Base-by-base conservation (phyloP, 768 basidiomycete genomes). In the Suillus brevipes region DNA sequence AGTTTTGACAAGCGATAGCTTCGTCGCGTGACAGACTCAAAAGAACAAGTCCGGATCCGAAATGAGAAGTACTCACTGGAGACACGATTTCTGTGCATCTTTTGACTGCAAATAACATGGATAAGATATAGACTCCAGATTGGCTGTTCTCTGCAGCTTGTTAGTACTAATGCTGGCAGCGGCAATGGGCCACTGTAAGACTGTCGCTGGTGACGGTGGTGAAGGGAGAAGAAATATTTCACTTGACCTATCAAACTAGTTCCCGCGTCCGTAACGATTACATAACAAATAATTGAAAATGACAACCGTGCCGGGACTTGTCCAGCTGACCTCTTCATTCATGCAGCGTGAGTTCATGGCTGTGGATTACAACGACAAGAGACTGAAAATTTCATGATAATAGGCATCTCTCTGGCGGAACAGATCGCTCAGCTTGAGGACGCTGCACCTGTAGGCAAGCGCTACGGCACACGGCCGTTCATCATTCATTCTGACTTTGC, bases 401-500 rank as follows among this genome's bases (percentile, higher is more conserved):
- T 66, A 83, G 82, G 83, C 36, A 74, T 89, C 42, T 87, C 90
- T 4, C 83, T 92, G 31, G 88, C 87, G 4, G 85, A 96, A 73
- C 94, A 97, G 72, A 86, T 97, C 49, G 90, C 89, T 43, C 84
- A 90, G 72, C 85, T 98, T 31, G 85, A 92, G 56, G 86, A 91
- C 60, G 78, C 88, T 25, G 83, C 87, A 13, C 91, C 91, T 58
- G 77, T 81, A 43, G 91, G 94, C 90, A 71, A 66, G 84, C 77
- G 25, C 57, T n/a, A 37, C 34, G 37, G n/a, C 56, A 37, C 56
- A 37, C 50, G 58, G 43, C 37, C 31, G 45, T 37, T 61, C 57
- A 43, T 63, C 60, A 65, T 63, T 42, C 34, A 53, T 34, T 38
- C 40, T 61, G 62, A 50, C 53, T 65, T 66, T 62, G 70, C 57